Percentiles rank a stretch among this genome's conserved stretches.
These are phyloP conservation scores for Coffea humblotiana DNA, from an alignment of 305 asterid genomes.

Conservation along the genomic window DNA sequence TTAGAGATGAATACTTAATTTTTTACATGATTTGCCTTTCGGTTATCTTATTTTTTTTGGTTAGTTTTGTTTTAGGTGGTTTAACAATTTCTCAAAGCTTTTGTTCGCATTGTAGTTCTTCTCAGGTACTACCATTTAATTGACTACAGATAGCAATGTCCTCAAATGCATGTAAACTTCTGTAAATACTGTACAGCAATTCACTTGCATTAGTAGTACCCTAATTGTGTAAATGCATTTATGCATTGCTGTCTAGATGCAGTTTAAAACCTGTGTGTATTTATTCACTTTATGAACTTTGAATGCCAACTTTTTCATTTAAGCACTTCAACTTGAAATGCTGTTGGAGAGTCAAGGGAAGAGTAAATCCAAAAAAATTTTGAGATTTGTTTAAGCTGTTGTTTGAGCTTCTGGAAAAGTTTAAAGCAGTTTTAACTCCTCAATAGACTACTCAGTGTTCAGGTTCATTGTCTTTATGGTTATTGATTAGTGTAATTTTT, in stretches of 20 bases:
- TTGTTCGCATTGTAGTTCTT: neutral
- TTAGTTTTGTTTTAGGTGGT: neutral
- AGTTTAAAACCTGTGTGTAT: neutral
- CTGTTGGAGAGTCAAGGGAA: neutral
- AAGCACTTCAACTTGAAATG: neutral
- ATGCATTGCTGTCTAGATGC: neutral
- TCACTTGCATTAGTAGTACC: neutral
- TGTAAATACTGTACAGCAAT: no score
- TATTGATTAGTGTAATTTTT: neutral
- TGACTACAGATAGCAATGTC: neutral
- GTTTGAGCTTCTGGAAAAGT: neutral
- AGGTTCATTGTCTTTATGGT: neutral
- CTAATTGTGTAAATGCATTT: neutral
- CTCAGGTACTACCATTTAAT: neutral
- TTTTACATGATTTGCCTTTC: neutral
- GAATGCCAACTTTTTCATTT: neutral
- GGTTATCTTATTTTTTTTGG: no score
- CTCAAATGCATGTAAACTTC: neutral
- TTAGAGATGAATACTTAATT: neutral
- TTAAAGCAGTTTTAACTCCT: neutral
- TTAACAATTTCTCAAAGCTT: neutral
- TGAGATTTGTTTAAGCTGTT: neutral
- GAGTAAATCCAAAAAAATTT: neutral
- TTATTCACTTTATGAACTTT: neutral
- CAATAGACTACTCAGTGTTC: neutral